These are phyloP conservation scores for Arthrobotrys conoides DNA, from an alignment of 2,329 filamentous ascomycete genomes.

Conservation along the genomic window DNA sequence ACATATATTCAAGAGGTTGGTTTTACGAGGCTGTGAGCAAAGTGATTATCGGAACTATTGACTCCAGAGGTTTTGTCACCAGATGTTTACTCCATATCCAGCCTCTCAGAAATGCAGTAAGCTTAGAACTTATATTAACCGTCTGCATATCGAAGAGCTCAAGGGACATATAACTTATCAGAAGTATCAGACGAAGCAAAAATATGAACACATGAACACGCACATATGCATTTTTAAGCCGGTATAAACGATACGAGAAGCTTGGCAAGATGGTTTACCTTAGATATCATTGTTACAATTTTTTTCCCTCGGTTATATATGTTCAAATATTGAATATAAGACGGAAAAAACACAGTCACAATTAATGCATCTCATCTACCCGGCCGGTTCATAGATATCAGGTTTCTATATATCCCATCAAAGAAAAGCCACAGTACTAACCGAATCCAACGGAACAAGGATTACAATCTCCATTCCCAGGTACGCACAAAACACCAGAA, in stretches of 20 bases:
- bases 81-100: not conserved
- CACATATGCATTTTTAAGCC: slow-evolving; percentile 8
- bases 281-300: not conserved
- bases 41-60: not conserved
- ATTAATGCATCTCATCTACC: slow-evolving; percentile 3
- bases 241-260: not conserved
- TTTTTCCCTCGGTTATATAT: not conserved
- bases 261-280: not conserved
- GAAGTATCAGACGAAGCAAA: not conserved
- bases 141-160: slow-evolving; percentile 1
- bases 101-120: not conserved
- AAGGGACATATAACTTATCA: slow-evolving; percentile 5
- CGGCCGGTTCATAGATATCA: slow-evolving; percentile 5
- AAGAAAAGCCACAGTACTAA: slow-evolving; percentile 26
- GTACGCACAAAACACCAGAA: slow-evolving; percentile 1
- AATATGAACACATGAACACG: slow-evolving; percentile 18
- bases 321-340: not conserved
- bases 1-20: not conserved
- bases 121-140: slow-evolving; percentile 2
- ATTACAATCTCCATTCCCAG: slow-evolving; percentile 18
- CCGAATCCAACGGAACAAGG: slow-evolving; percentile 20
- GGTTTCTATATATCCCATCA: not conserved
- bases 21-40: not conserved
- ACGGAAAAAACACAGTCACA: slow-evolving; percentile 29
- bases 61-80: not conserved